Conservation (phyloP, 352 stramenopile genomes). For the Globisporangium ultimum region DNA sequence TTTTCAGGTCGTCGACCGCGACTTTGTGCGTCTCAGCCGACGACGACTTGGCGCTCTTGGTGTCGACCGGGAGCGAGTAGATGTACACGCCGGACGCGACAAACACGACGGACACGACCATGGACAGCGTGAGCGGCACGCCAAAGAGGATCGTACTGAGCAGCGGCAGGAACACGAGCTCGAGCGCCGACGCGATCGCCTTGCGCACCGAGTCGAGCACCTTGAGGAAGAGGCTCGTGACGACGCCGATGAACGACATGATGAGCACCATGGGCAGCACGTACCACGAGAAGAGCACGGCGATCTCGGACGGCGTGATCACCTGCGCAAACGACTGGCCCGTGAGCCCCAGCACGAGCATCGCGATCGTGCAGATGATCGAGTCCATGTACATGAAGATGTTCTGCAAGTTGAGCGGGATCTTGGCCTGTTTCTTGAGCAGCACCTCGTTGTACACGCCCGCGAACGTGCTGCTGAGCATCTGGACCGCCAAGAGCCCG, state of each 20-base stretch:
- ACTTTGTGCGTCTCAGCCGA: neutral
- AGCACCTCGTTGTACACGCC: slow-evolving; percentile 84
- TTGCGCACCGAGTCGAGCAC: slow-evolving; percentile 78
- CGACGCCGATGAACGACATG: slow-evolving; percentile 78
- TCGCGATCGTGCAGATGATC: slow-evolving; percentile 61
- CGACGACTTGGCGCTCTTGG: neutral
- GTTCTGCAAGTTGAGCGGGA: slow-evolving; percentile 77
- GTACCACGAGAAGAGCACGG: slow-evolving; percentile 65
- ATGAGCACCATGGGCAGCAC: slow-evolving; percentile 81
- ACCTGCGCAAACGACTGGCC: slow-evolving; percentile 63
- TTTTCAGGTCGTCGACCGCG: slow-evolving; percentile 4
- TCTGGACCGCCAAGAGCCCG: slow-evolving; percentile 60
- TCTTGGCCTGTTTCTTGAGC: slow-evolving; percentile 70
- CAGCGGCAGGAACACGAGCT: slow-evolving; percentile 70
- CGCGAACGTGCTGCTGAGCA: slow-evolving; percentile 79
- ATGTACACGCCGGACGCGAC: slow-evolving; percentile 78
- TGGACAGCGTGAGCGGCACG: slow-evolving; percentile 50
- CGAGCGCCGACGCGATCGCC: slow-evolving; percentile 70
- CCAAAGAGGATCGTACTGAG: slow-evolving; percentile 63
- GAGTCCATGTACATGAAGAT: slow-evolving; percentile 87
- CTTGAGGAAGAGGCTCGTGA: slow-evolving; percentile 82
- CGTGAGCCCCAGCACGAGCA: slow-evolving; percentile 67
- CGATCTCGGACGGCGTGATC: slow-evolving; percentile 40
- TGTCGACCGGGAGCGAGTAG: slow-evolving; percentile 63
- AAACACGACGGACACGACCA: slow-evolving; percentile 52